Evolutionary conservation across 805 yeast species (phyloP), one percentile per base, ranked within the genome.

Genomic region (Yarrowia alimentaria): DNA sequence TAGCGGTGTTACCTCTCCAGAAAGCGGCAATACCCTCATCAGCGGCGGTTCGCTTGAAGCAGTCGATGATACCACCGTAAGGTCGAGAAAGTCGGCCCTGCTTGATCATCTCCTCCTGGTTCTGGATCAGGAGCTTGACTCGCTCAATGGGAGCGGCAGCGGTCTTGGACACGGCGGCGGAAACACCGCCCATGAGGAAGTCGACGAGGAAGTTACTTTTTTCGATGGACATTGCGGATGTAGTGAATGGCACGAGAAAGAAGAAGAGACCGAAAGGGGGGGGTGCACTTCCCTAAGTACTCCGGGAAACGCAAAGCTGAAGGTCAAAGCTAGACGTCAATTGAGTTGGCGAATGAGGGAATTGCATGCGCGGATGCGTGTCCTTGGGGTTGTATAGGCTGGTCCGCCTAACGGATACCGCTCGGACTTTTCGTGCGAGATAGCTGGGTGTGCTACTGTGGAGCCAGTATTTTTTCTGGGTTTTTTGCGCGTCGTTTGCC

Each of bases 1-100:
- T 89, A 67, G 97, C 97, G 61, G 96, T 90, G 90, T 89, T 89
- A 81, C 97, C 97, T 84, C 96, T 85, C 97, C 97, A 89, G 91
- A 89, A 88, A 58, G 97, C 75, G 62, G 75, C 78, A 59, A 85
- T 68, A 83, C 97, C 97, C 79, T 89, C 97, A 63, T 84, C 87
- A 64, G 85, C 84, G 61, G 90, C 84, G 63, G 97, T 90, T 81
- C 96, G 85, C 67, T 70, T 80, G 94, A 90, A 89, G 79, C 96
- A 87, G 69, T 89, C 97, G 58, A 64, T 75, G 61, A 89, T 90
- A 86, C 97, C 97, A 61, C 74, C 80, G 83, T 90, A 89, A 71
- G 77, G 81, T 67, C 70, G 78, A 62, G 87, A 78, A 68, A 89
- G 79, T 79, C 96, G 88, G 69, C 97, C 96, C 78, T 88, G 96